Evolutionary conservation across 768 basidiomycete genomes (phyloP), one percentile per base, ranked within the genome.

Genomic region (Collybiopsis confluens): DNA sequence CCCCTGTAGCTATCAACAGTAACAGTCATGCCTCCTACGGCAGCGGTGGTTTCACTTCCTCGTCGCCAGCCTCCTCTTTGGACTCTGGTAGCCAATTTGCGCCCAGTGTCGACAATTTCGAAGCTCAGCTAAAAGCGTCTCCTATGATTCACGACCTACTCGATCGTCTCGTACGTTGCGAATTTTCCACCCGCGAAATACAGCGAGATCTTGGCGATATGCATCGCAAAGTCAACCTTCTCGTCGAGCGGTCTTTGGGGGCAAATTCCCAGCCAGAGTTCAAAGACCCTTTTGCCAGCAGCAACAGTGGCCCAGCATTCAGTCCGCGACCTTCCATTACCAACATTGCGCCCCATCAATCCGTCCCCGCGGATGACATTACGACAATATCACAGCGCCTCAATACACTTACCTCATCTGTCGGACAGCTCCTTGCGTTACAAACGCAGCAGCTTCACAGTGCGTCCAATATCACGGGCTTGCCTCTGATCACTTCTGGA

Each of bases 381-480:
- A 73, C 79, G 9, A 79, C 84, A 47, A 89, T 92, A 40, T 86
- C 88, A 9, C 88, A 88, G 61, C 82, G 89, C 37, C 73, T 94
- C 52, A 87, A 83, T 64, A 85, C 85, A 9, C 71, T 94, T 61
- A 89, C 90, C 16, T 83, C 87, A 2, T 92, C 92, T 7, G 91
- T 94, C 48, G 87, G 90, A 21, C 90, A 92, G 65, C 77, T 94
- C 23, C 79, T 93, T 8, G 86, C 88, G 2, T 66, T 91, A 40
- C 89, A 90, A 65, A 90, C 88, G 1, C 88, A 90, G 59, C 80
- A 82, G 58, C 70, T 85, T 21, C 86, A 86, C 56, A 68, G 70
- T 45, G 62, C 73, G 36, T 53, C 70, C 24, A 73, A 70, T 21
- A 56, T 72, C 46, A 67, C 71, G 48, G 74, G 65, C 57, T 72